phyloP scores from a whole-genome alignment of 2,329 filamentous ascomycete species.

The Trichoderma koningiopsis region DNA sequence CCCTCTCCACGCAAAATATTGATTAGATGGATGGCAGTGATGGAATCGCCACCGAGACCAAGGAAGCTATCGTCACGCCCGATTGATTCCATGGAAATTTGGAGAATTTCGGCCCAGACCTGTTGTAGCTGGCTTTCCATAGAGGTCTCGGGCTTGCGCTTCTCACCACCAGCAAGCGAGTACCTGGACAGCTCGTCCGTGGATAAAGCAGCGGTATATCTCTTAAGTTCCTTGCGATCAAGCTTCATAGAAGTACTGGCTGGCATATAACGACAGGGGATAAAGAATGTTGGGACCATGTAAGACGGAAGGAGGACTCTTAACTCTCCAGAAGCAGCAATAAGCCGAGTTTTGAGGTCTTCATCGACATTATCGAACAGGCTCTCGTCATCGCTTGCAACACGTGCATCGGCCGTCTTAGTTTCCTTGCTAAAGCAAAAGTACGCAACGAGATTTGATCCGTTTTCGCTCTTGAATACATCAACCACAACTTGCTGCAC shows the following conservation, averaged over 20 bases:
- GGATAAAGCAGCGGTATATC: background rate
- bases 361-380: constrained; percentile 24
- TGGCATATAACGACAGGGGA: constrained; percentile 19
- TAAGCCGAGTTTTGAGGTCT: constrained; percentile 23
- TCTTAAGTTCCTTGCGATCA: constrained; percentile 8
- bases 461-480: background rate
- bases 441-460: constrained; percentile 18
- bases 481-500: constrained; percentile 3
- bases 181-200: constrained; percentile 4
- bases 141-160: constrained; percentile 8
- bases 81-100: constrained; percentile 31
- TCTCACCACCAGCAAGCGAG: background rate
- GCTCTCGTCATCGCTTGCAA: background rate
- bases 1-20: constrained; percentile 18
- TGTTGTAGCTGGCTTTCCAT: constrained; percentile 19
- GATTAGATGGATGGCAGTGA: constrained; percentile 32
- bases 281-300: constrained; percentile 22
- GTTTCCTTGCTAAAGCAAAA: constrained; percentile 11
- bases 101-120: constrained; percentile 23
- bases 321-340: constrained; percentile 8
- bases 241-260: constrained; percentile 15
- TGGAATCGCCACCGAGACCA: constrained; percentile 35
- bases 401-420: background rate
- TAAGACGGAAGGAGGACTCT: constrained; percentile 10
- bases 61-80: constrained; percentile 36